Percentiles rank a stretch among this genome's conserved stretches.
phyloP scores from a whole-genome alignment of 139 green algal species.

The Coelastrella sp. region DNA sequence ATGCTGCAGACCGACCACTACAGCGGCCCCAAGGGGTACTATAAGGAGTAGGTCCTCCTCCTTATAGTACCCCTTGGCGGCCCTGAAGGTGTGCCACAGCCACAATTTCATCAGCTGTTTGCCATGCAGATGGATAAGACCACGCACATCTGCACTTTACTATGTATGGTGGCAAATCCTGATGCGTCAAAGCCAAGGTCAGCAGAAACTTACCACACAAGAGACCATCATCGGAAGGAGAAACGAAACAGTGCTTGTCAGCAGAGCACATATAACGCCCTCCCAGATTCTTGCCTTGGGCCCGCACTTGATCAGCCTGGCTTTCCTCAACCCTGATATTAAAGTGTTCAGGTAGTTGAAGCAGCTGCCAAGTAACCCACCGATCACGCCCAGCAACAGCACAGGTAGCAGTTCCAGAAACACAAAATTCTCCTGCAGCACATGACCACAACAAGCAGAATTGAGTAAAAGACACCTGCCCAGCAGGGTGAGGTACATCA shows the following conservation, averaged over 20 bases:
- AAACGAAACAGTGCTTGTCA: conserved; percentile 73
- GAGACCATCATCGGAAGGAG: conserved; percentile 66
- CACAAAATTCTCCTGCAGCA: conserved; percentile 74
- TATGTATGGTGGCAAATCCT: too few species aligned
- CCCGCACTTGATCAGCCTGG: conserved; percentile 40
- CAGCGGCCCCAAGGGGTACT: neutral
- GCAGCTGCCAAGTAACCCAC: conserved; percentile 75
- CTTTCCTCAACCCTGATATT: conserved; percentile 67
- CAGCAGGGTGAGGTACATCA: too few species aligned
- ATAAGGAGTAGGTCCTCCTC: neutral
- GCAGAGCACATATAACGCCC: conserved; percentile 59
- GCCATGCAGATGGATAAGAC: too few species aligned
- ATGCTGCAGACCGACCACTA: neutral
- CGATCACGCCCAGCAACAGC: conserved; percentile 82
- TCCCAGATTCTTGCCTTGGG: conserved; percentile 58
- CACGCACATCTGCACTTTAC: too few species aligned
- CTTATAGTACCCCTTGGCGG: too few species aligned
- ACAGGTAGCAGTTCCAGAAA: conserved; percentile 82
- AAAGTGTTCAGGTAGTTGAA: conserved; percentile 79
- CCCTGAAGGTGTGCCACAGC: too few species aligned
- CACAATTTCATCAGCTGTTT: too few species aligned
- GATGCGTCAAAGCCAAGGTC: neutral
- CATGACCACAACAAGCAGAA: too few species aligned
- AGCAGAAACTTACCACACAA: conserved; percentile 54
- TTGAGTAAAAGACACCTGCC: too few species aligned